A percentile compares a stretch with the other conserved stretches of the same genome.
Conservation (phyloP, 2,329 filamentous ascomycete species). For the Beauveria pseudobassiana region DNA sequence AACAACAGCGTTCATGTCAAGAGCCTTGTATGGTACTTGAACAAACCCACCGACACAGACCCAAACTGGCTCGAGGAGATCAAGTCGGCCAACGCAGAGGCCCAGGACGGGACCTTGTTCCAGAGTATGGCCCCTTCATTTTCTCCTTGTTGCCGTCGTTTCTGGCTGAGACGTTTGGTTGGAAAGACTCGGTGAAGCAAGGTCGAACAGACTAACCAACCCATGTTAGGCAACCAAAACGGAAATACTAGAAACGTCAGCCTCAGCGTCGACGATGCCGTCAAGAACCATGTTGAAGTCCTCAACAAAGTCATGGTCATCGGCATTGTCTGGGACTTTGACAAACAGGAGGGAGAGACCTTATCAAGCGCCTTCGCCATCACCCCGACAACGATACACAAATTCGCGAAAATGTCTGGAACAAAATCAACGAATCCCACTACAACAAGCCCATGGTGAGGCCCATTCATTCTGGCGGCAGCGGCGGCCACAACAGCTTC, state of each 20-base stretch:
- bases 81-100: too few species aligned
- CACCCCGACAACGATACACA: neutral
- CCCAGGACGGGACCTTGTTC: too few species aligned
- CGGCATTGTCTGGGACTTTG: neutral
- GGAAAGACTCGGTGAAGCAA: too few species aligned
- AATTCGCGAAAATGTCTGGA: too few species aligned
- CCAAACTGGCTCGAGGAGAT: too few species aligned
- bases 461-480: neutral
- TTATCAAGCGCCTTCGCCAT: constrained; percentile 2
- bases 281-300: neutral
- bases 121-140: neutral
- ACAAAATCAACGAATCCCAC: too few species aligned
- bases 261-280: neutral
- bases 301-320: neutral
- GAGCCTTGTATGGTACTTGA: neutral
- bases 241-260: too few species aligned
- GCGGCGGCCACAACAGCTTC: neutral
- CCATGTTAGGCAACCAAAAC: too few species aligned
- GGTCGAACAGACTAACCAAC: too few species aligned
- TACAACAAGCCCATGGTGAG: neutral
- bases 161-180: too few species aligned
- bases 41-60: neutral
- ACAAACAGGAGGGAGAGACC: neutral
- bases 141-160: neutral
- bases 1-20: neutral